These are phyloP conservation scores for Apophysomyces sp. DNA, from an alignment of 371 early-diverging fungal species.

Conservation along the genomic window DNA sequence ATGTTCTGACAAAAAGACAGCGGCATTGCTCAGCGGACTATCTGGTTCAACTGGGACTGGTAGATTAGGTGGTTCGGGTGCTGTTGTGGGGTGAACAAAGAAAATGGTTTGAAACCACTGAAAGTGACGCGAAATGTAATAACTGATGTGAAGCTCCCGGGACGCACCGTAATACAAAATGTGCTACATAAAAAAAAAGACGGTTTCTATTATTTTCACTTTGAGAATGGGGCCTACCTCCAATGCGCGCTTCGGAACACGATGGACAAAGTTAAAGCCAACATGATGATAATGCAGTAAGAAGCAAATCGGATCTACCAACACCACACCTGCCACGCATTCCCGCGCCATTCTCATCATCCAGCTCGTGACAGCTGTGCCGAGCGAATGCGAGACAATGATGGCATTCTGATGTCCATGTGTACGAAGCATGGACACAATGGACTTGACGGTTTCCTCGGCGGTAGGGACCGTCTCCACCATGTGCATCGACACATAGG, in stretches of 20 bases:
- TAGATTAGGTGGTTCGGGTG: background rate
- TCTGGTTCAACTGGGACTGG: constrained; percentile 5
- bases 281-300: constrained; percentile 60
- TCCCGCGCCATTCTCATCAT: constrained; percentile 45
- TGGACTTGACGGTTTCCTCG: constrained; percentile 51
- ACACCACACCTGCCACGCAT: constrained; percentile 46
- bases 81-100: constrained; percentile 27
- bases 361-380: constrained; percentile 55
- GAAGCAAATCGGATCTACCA: constrained; percentile 75
- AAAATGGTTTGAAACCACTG: constrained; percentile 60
- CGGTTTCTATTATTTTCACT: background rate
- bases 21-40: constrained; percentile 21
- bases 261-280: constrained; percentile 68
- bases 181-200: constrained; percentile 20
- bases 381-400: constrained; percentile 68
- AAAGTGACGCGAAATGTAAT: constrained; percentile 64
- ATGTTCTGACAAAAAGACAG: constrained; percentile 43
- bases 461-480: constrained; percentile 58
- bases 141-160: constrained; percentile 62
- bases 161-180: constrained; percentile 60
- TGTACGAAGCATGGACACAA: constrained; percentile 48
- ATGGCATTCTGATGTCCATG: constrained; percentile 55
- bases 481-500: constrained; percentile 66
- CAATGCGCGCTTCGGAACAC: constrained; percentile 49
- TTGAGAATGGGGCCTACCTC: constrained; percentile 29